Evolutionary conservation across 2,329 filamentous ascomycete species (phyloP), one percentile per base, ranked within the genome.

Genomic region (Ophiostoma angusticollis): DNA sequence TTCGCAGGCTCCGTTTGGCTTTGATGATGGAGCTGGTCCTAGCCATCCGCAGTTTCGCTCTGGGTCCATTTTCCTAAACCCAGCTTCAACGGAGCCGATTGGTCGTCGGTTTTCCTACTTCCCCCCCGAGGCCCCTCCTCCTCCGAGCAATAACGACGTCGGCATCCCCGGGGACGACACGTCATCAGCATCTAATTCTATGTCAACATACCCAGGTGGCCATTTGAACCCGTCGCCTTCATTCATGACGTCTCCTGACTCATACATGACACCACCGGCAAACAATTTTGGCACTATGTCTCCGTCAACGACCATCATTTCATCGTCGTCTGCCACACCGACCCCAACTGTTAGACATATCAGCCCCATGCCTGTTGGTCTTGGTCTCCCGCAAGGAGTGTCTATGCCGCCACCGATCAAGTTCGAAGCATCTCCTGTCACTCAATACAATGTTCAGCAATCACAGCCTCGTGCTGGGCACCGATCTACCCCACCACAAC

Each of bases 21-120:
- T 45, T 31, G 47, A 47, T 21, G 45, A 60, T 49, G 62, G 44
- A 53, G 59, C 41, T 49, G 43, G 28, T 5, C 39, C 42, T 1
- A 29, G 22, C 6, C 49, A 50, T 12, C 74, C 65, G 1, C 68
- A 65, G 4, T 80, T 80, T 56, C 67, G 76, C 38, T 78, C 75
- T 9, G 77, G 77, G 51, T 79, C 76, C 1, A 80, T 80, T 43
- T 80, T 80, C 54, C 62, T 68, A 46, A 73, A 70, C 41, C 74
- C 74, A 6, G 64, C 68, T 1, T 65, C 64, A 14, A 67, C 62
- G 5, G 70, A 74, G 43, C 59, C 60, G 8, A 64, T 60, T 29
- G 73, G 74, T 7, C 66, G 74, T 17, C 63, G 74, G 7, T 74
- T 76, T 45, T 78, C 74, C 13, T 75, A 78, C 48, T 78, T 78